Base-by-base conservation (phyloP, 1,139 yeast genomes). In the Geotrichum australiense region DNA sequence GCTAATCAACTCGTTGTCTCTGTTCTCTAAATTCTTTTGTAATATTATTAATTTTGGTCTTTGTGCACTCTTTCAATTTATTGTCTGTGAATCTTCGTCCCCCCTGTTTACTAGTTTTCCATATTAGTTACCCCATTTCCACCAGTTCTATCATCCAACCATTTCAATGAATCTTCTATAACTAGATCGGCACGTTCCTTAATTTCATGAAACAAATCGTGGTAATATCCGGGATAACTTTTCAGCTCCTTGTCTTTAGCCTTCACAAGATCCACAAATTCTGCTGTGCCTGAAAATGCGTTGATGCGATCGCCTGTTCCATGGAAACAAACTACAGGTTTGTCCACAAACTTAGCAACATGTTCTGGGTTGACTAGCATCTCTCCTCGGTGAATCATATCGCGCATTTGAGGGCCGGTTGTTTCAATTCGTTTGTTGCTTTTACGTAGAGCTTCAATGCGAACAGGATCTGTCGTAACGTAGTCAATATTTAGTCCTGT, bases 361-460 rank as follows among this genome's bases (percentile, higher is more conserved):
- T 66, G 65, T 2, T 64, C 64, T 3, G 69, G 62, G 29, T 68
- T 62, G 41, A 70, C 57, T 47, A 81, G 66, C 25, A 63, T 62
- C 51, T 69, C 68, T 8, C 93, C 93, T 43, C 94, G 69, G 16
- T 57, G 61, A 36, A 85, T 57, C 70, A 85, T 80, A 51, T 81
- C 95, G 56, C 75, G 62, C 47, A 80, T 65, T 58, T 73, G 74
- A 43, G 68, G 64, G 28, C 76, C 63, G 0, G 78, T 64, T 23
- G 78, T 74, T 22, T 65, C 49, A 37, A 73, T 50, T 71, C 66
- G 51, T 32, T 55, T 52, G 47, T 61, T 61, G 37, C 48, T 40
- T 7, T 21, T 24, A 30, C 50, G 47, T 50, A 55, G 47, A 32
- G 43, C 34, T 39, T 53, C 44, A 47, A 53, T 49, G 37, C 50